These are phyloP conservation scores for Phytophthora colocasiae DNA, from an alignment of 352 stramenopile species.

Conservation along the genomic window DNA sequence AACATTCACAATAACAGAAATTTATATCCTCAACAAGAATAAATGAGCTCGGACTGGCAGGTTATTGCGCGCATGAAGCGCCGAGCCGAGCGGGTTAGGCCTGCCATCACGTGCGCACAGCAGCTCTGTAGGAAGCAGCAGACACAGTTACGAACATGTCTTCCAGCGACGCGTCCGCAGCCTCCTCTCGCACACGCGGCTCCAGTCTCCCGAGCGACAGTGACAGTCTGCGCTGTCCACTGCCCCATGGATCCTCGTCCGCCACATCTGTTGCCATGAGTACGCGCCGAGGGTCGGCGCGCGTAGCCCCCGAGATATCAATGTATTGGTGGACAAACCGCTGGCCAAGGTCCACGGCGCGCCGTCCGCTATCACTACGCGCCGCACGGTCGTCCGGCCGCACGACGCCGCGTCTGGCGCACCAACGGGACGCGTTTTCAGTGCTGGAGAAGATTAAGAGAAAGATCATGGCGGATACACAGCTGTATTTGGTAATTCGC, in stretches of 20 bases:
- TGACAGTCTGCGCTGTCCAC: constrained; percentile 12
- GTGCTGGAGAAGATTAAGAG: constrained; percentile 85
- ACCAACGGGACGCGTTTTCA: constrained; percentile 51
- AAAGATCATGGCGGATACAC: constrained; percentile 56
- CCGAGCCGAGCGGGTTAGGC: constrained; percentile 40
- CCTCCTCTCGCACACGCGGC: constrained; percentile 17
- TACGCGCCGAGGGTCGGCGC: constrained; percentile 36
- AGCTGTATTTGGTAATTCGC: constrained; percentile 49
- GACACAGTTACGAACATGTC: background rate
- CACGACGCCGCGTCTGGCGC: constrained; percentile 45
- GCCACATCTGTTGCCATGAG: constrained; percentile 38
- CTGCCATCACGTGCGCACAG: constrained; percentile 19
- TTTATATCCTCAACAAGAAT: too few species aligned
- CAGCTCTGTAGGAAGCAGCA: constrained; percentile 25
- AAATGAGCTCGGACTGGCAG: constrained; percentile 45
- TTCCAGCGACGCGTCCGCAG: constrained; percentile 8
- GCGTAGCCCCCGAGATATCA: constrained; percentile 53
- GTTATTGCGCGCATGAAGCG: constrained; percentile 53
- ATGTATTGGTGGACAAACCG: constrained; percentile 63
- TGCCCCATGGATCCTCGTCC: constrained; percentile 28
- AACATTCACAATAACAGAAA: too few species aligned
- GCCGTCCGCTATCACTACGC: constrained; percentile 62
- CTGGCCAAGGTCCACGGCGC: constrained; percentile 56
- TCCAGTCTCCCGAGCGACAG: constrained; percentile 12
- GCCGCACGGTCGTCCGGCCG: constrained; percentile 63